Base-by-base conservation (phyloP, 129 eudicot species). In the Sambucus nigra region DNA sequence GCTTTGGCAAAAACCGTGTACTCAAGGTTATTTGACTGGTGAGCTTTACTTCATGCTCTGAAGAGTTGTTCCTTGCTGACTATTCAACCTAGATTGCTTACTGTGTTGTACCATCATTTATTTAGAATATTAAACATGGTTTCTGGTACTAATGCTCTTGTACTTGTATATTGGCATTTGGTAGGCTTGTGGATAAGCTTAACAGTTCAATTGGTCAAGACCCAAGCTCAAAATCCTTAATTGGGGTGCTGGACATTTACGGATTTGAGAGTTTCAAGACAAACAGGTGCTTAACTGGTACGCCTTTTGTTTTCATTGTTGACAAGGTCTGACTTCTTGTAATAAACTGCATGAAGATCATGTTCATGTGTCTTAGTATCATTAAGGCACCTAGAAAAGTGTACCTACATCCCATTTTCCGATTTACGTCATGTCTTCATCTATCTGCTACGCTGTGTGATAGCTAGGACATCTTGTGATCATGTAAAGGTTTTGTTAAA, bases 241-340 rank as follows among this genome's bases (percentile, higher is more conserved):
- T 91, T 18, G 99, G 99, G 60, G 99, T 91, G 66, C 87, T 91
- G 69, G 99, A 91, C 71, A 91, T 91, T 17, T 91, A 91, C 17
- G 99, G 99, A 70, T 91, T 91, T 41, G 99, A 91, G 73, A 91
- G 99, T 80, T 91, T 91, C 80, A 91, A 91, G 84, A 91, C 95
- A 76, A 91, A 91, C 99, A 91, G 99, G 99, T 91, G 95, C 99
- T 81, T 82, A 63, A 79, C 70, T 51, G 84, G 96, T 69, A 83
- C 47, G 88, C 94, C 71, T 71, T 64, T 74, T 55, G 65, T 69
- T 69, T 76, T 64, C 59, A 63, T 80, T 47, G 56, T 60, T 71
- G 76, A 51, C 53, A 47, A 63, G 66, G 53, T 60, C 28, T 66
- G 77, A 35, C 61, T 40, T 40, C 16, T 47, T 41, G 47, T 19